A percentile compares a stretch with the other conserved stretches of the same genome.
Conservation (phyloP, 306 rosid genomes). For the Cercis canadensis region DNA sequence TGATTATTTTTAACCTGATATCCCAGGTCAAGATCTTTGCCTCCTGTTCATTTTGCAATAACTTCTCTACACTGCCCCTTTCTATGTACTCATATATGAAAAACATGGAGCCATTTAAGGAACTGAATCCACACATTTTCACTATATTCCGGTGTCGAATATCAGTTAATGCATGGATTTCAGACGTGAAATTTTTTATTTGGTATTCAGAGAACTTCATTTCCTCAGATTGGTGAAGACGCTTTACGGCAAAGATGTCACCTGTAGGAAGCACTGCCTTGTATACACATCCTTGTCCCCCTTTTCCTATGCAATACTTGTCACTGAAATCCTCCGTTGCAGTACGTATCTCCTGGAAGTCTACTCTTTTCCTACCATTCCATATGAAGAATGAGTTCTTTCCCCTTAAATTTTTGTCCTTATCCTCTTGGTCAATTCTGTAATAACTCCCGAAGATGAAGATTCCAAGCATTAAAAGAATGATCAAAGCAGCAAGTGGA, state of each 20-base stretch:
- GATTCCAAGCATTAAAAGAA: conserved; percentile 16
- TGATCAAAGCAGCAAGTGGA: conserved; percentile 31
- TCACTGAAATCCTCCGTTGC: conserved; percentile 40
- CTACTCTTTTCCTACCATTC: conserved; percentile 26
- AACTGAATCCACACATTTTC: conserved; percentile 40
- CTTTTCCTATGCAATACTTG: conserved; percentile 36
- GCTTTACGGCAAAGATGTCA: conserved; percentile 35
- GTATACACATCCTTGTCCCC: conserved; percentile 41
- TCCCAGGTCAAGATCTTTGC: conserved; percentile 38
- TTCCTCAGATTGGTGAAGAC: conserved; percentile 35
- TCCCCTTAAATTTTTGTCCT: conserved; percentile 5
- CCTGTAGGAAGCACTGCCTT: conserved; percentile 44
- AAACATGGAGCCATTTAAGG: conserved; percentile 18
- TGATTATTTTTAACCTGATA: conserved; percentile 36
- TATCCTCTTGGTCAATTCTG: conserved; percentile 1
- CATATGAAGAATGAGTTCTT: conserved; percentile 30
- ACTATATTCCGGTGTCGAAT: conserved; percentile 39
- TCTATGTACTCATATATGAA: conserved; percentile 37
- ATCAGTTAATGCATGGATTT: conserved; percentile 34
- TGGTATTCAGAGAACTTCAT: conserved; percentile 21
- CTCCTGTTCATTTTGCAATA: conserved; percentile 32
- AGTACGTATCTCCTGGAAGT: conserved; percentile 10
- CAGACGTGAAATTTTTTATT: conserved; percentile 33
- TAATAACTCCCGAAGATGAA: conserved; percentile 3
- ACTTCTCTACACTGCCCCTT: conserved; percentile 27